phyloP scores from a whole-genome alignment of 495 filamentous ascomycete species.

The Delitschia confertaspora region DNA sequence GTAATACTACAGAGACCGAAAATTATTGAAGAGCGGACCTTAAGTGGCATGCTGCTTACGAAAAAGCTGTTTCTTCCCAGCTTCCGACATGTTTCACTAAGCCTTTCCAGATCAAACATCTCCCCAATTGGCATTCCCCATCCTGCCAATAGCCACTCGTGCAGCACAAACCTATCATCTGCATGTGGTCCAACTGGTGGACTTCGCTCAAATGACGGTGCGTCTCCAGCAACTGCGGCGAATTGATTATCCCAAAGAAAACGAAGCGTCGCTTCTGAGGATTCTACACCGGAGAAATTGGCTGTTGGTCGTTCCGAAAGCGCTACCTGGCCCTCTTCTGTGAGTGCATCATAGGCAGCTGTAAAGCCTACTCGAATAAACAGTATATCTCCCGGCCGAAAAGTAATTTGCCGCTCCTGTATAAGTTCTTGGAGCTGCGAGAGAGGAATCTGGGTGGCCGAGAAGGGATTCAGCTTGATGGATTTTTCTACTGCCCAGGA shows the following conservation, averaged over 20 bases:
- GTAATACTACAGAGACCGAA: too few relatives aligned
- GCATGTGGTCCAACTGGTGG: neutral
- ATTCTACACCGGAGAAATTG: slow-evolving; percentile 4
- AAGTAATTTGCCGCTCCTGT: slow-evolving; percentile 31
- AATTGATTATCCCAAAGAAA: slow-evolving; percentile 11
- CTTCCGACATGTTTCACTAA: slow-evolving; percentile 6
- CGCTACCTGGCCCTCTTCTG: neutral
- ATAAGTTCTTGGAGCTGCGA: slow-evolving; percentile 37
- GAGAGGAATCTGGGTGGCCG: too few relatives aligned
- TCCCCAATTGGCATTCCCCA: slow-evolving; percentile 27
- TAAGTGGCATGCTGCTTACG: slow-evolving; percentile 20
- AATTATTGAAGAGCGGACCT: too few relatives aligned
- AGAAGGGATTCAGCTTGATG: too few relatives aligned
- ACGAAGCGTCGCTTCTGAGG: neutral
- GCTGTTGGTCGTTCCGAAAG: neutral
- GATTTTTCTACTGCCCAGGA: too few relatives aligned
- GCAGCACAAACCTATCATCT: neutral
- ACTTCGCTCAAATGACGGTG: slow-evolving; percentile 5
- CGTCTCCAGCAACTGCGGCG: slow-evolving; percentile 10
- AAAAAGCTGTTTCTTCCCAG: slow-evolving; percentile 20
- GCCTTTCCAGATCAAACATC: slow-evolving; percentile 24
- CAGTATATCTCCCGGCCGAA: slow-evolving; percentile 46
- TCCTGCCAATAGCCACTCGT: slow-evolving; percentile 4
- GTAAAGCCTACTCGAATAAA: slow-evolving; percentile 47
- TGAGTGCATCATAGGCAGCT: neutral